Base-by-base conservation (phyloP, 208 protist genomes). In the Leishmania turanica region DNA sequence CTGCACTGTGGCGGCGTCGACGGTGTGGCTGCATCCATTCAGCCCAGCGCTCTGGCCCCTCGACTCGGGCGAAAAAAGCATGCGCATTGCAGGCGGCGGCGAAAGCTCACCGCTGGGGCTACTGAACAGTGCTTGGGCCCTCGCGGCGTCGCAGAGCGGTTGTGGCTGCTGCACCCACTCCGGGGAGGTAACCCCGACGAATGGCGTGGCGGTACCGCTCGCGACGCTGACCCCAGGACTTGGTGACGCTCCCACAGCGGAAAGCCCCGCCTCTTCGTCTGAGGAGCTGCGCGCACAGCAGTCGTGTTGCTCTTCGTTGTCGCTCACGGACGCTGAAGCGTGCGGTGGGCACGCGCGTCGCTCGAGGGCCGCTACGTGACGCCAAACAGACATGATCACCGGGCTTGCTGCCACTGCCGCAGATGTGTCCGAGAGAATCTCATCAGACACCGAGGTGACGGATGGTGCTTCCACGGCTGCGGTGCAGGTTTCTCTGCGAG, bases 71-170 rank as follows among this genome's bases (percentile, higher is more conserved):
- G 82, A 62, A 54, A 86, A 86, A 24, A 86, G 82, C 37, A 77
- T 77, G 40, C 78, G 82, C 15, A 82, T 86, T 3, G 82, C 82
- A 3, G 82, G 78, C 19, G 82, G 82, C 8, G 77, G 82, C 4
- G 77, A 49, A 7, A 68, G 72, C 54, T 74, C 77, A 8, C 65
- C 70, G 24, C 2, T 34, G 51, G 49, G 24, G 49, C 53, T 53
- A 77, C 53, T 71, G 37, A 15, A 17, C 40, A 31, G 66, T 19
- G 24, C 40, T n/a, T 24, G 21, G 49, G 47, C 13, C 31, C 9
- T 27, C 19, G 72, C 62, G 72, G 31, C 7, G 53, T 65, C 17
- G 53, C 72, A 65, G 34, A 62, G 53, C 53, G 27, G 53, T 53
- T 66, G 74, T 49, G 53, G 21, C 56, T 19, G 40, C 56, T 65